Evolutionary conservation across 2,329 filamentous ascomycete species (phyloP).

Genomic region (Ophiostoma quercus): DNA sequence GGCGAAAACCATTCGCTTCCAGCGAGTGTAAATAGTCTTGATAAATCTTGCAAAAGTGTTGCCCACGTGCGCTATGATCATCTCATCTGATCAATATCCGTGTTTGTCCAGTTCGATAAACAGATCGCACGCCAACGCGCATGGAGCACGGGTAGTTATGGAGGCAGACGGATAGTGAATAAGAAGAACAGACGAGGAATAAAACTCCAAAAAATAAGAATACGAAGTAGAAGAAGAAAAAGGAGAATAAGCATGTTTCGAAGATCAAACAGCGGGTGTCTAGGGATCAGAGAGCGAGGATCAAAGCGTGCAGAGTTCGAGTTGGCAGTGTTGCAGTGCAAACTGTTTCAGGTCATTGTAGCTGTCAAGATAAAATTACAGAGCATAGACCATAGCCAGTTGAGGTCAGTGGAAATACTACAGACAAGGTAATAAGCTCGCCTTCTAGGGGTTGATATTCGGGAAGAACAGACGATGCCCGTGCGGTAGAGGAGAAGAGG

Average conservation of each 20-base stretch:
- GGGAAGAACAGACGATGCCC: conserved; percentile 1
- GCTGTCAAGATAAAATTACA: not conserved
- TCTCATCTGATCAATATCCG: not conserved
- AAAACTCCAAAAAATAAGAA: not conserved
- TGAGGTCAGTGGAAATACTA: not conserved
- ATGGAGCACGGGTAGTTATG: conserved; percentile 2
- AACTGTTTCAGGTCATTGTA: not conserved
- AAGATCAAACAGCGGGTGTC: conserved; percentile 11
- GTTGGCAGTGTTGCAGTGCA: not conserved
- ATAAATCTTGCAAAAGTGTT: too few species aligned
- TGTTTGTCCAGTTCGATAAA: not conserved
- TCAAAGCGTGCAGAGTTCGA: not conserved
- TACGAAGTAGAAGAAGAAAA: not conserved
- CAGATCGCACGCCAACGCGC: not conserved
- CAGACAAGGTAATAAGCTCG: not conserved
- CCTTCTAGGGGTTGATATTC: not conserved
- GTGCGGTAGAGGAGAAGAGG: not conserved
- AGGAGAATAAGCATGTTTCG: conserved; percentile 4
- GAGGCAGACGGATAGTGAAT: not conserved
- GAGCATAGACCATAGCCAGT: not conserved
- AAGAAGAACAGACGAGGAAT: not conserved
- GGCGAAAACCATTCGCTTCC: not conserved
- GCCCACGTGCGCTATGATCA: not conserved
- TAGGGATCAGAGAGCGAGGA: not conserved
- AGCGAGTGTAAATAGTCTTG: not conserved